Evolutionary conservation across 176 grass and related monocot species (phyloP), one percentile per base, ranked within the genome.

Genomic region (Microstegium vimineum): DNA sequence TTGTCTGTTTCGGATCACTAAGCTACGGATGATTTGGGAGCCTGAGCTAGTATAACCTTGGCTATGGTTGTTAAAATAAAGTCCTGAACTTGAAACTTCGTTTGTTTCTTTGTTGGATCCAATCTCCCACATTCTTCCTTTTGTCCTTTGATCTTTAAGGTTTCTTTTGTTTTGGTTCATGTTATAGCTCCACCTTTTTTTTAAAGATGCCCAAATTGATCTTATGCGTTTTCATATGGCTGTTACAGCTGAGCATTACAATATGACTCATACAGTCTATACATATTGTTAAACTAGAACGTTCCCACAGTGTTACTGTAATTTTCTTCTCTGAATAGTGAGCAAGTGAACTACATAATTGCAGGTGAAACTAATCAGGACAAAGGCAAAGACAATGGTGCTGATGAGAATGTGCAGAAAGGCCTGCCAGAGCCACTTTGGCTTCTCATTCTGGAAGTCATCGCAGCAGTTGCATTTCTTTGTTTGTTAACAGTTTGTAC

Each of bases 371-470:
- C 76, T 75, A 88, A 54, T 60, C 83, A 43, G 40, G 85, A 69
- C n/a, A 52, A 32, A 45, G 16, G 57, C 26, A 63, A 74, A 22
- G 33, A 40, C 43, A 62, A 18, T 77, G 38, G 13, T 15, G 13
- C 20, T 70, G 82, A 41, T 42, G 36, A 61, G 47, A 32, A 64
- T 82, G 75, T 47, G 68, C 69, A 79, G 26, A 94, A 83, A 69
- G 75, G 65, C 25, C 35, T 64, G 64, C 56, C 61, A 73, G 45
- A 99, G 66, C 96, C 91, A 36, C 33, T 93, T 42, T 95, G 96
- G 96, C 93, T 99, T 85, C 85, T 99, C 79, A 84, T 94, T 49
- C 34, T 92, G 59, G 96, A 95, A 84, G 89, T 99, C 61, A 16
- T 85, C 9, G 82, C 74, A 22, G 93, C 82, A 83, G 69, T 86